These are phyloP conservation scores for Trapa incisa DNA, from an alignment of 345 rosid genomes.

Conservation along the genomic window DNA sequence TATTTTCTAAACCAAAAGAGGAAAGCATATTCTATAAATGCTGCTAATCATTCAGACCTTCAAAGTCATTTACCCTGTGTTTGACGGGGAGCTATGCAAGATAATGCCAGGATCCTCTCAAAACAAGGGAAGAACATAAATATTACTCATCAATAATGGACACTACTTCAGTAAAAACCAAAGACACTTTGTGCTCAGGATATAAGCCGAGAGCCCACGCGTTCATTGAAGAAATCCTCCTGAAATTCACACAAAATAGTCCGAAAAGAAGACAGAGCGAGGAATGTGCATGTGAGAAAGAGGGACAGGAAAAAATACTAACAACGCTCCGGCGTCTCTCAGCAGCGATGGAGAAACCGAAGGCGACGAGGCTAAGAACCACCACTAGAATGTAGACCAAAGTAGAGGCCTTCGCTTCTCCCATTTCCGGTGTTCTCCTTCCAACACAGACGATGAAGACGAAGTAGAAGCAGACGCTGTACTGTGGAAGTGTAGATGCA, in stretches of 20 bases:
- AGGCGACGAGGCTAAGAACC: conserved; percentile 73
- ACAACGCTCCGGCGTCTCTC: conserved; percentile 87
- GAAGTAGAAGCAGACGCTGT: neutral
- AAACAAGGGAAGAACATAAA: neutral
- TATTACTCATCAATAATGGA: neutral
- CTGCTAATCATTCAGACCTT: too few relatives aligned
- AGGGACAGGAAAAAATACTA: conserved; percentile 6
- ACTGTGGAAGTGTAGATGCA: neutral
- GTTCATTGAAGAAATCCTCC: neutral
- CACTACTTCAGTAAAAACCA: neutral
- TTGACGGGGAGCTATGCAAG: neutral
- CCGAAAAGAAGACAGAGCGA: neutral
- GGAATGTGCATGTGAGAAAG: neutral
- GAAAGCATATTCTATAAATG: too few relatives aligned
- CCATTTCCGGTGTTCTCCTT: conserved; percentile 19
- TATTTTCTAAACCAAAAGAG: neutral
- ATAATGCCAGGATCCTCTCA: neutral
- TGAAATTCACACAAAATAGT: neutral
- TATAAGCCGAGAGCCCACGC: too few relatives aligned
- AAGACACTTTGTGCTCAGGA: too few relatives aligned
- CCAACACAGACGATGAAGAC: neutral
- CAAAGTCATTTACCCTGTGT: neutral
- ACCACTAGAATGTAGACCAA: conserved; percentile 63
- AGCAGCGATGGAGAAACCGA: conserved; percentile 92
- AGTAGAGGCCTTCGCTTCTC: conserved; percentile 57